Evolutionary conservation across 495 filamentous ascomycete genomes (phyloP), one percentile per base, ranked within the genome.

Genomic region (Penicillium fimorum): DNA sequence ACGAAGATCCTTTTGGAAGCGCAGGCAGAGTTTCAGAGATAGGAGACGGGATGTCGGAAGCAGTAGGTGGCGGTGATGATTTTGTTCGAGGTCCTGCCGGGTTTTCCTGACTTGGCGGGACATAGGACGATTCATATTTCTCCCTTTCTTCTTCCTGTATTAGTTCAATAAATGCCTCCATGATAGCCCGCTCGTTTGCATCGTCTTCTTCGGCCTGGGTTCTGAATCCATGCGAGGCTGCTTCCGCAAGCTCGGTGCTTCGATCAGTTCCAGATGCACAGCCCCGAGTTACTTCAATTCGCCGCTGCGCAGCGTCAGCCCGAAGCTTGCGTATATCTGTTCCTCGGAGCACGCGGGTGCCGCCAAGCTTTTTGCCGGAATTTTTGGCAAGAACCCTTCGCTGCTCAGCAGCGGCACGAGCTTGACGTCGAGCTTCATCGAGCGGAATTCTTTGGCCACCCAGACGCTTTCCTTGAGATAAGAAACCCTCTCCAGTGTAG

Each of bases 401-500:
- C 67, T 85, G 87, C 65, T 94, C 90, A 1, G 93, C 92, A 8
- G 88, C 82, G 11, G 79, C 83, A 33, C 91, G 82, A 37, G 91
- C 91, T 40, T 85, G 77, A 40, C 91, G 82, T 13, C 87, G 82
- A 33, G 87, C 89, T 72, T 97, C 93, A 43, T 90, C 79, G 40
- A 84, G 68, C 0, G 88, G 88, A 1, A 93, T 78, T 29, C 78
- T 74, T 15, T 58, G 60, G 3, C 87, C 88, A 41, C 93, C 92
- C 0, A 97, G 80, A 30, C 82, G 82, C 29, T 83, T 83, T 6
- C 93, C 92, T 43, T 85, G 67, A 0, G 85, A 86, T 13, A 95
- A 76, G 78, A 96, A 96, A 8, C 91, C 89, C 71, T 96, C 92
- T 24, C 94, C 94, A 11, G 88, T 96, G 66, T 95, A 97, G 22